Evolutionary conservation across 768 basidiomycete species (phyloP), one percentile per base, ranked within the genome.

Genomic region (Mrakia frigida): DNA sequence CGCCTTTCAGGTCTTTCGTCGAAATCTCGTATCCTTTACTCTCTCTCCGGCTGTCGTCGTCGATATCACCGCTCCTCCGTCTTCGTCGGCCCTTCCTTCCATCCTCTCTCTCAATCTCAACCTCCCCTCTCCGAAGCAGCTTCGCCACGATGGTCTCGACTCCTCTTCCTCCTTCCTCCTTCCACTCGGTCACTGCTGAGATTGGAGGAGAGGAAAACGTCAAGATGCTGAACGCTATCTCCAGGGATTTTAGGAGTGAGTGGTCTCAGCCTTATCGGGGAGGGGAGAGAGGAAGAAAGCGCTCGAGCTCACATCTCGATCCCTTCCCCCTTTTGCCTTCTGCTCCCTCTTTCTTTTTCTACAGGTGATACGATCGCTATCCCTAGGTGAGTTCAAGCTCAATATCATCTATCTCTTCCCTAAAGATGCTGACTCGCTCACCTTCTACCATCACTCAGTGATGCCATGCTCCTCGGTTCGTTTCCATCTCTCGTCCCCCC

Each of bases 351-450:
- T 21, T 18, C 18, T n/a, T 53, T n/a, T 21, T 31, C 35, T 21
- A 11, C 77, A 84, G 83, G 80, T 70, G 84, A 84, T 68, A 84
- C 84, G 14, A 77, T 83, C 14, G 83, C 83, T 1, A 80, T 84
- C 14, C 84, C 83, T 9, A 68, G 70, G 77, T 77, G 35, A 59
- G 75, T 18, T 50, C 46, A 31, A 46, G 10, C n/a, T n/a, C n/a
- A n/a, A n/a, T n/a, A 37, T 1, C n/a, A 31, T 16, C 46, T 11
- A 28, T 13, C n/a, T 25, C 46, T 14, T 21, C 46, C 13, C 18
- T 50, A 43, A 33, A 31, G 46, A 4, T 69, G 9, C 50, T 56
- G 14, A 74, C 37, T 53, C 10, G 9, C 2, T 28, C 18, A 1
- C 61, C 35, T 39, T 28, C 6, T n/a, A 52, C 21, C 46, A 41